A percentile compares a stretch with the other conserved stretches of the same genome.
Evolutionary conservation across 768 basidiomycete genomes (phyloP).

Genomic region (Suillus weaverae): DNA sequence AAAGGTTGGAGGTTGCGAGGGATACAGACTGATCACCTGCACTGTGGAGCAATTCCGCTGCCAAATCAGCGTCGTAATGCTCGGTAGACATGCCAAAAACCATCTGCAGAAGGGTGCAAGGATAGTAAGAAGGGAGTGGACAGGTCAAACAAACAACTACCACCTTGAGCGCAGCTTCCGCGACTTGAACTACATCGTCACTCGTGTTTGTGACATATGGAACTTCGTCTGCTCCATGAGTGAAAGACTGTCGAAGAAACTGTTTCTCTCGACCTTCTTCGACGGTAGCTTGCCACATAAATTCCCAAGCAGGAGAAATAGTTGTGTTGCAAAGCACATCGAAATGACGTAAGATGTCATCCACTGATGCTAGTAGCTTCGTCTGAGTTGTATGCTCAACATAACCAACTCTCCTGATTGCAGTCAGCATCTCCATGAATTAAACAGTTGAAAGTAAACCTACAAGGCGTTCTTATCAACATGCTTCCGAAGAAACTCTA

Average conservation of each 20-base stretch:
- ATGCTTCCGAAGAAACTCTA: conserved; percentile 77
- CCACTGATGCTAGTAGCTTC: conserved; percentile 44
- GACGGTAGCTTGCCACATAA: conserved; percentile 68
- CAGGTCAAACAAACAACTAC: not conserved
- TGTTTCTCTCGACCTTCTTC: conserved; percentile 78
- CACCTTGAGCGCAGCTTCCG: conserved; percentile 76
- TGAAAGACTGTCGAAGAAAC: conserved; percentile 57
- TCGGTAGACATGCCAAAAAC: conserved; percentile 72
- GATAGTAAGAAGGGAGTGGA: not conserved
- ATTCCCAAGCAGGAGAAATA: conserved; percentile 59
- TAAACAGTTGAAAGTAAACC: conserved; percentile 32
- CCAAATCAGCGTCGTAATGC: conserved; percentile 60
- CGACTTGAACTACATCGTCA: conserved; percentile 47
- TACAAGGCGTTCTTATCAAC: conserved; percentile 88
- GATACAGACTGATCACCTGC: conserved; percentile 58
- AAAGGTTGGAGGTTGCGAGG: conserved; percentile 57
- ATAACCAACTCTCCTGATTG: conserved; percentile 61
- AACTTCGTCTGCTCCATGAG: conserved; percentile 38
- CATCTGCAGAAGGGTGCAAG: conserved; percentile 53
- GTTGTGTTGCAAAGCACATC: conserved; percentile 49
- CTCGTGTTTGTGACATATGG: conserved; percentile 12
- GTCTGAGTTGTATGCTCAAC: conserved; percentile 41
- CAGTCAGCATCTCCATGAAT: conserved; percentile 16
- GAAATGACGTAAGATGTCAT: conserved; percentile 45
- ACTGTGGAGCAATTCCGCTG: conserved; percentile 53